phyloP scores from a whole-genome alignment of 2,329 filamentous ascomycete genomes.

The Penicillium decumbens region DNA sequence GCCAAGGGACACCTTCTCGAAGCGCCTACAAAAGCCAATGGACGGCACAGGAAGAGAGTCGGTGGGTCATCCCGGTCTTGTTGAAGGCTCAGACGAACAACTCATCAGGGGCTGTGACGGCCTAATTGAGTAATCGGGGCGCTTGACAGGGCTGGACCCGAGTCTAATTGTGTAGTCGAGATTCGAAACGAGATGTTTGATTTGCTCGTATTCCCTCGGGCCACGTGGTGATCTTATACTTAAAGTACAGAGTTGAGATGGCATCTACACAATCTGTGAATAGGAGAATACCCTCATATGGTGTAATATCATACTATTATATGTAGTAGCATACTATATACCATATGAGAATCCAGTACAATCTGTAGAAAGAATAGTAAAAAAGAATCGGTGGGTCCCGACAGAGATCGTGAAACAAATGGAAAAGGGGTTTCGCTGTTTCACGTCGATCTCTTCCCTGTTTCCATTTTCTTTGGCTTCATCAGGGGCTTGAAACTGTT shows the following conservation, averaged over 20 bases:
- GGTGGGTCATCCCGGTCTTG: neutral
- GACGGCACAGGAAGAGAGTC: neutral
- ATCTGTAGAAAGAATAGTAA: too few relatives aligned
- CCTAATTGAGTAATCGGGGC: neutral
- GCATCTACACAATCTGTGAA: too few relatives aligned
- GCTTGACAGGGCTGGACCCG: neutral
- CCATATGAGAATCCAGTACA: too few relatives aligned
- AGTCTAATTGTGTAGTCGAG: neutral
- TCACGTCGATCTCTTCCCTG: conserved; percentile 26
- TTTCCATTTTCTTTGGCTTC: conserved; percentile 16
- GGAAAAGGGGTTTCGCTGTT: conserved; percentile 16
- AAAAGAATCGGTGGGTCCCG: conserved; percentile 5
- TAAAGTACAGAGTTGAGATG: too few relatives aligned
- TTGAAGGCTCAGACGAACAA: neutral
- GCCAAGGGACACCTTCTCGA: too few relatives aligned
- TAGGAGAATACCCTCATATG: too few relatives aligned
- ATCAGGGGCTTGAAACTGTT: neutral
- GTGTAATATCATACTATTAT: too few relatives aligned
- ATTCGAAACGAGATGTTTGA: neutral
- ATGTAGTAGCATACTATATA: too few relatives aligned
- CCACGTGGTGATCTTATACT: too few relatives aligned
- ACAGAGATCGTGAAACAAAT: conserved; percentile 1
- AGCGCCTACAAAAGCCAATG: neutral
- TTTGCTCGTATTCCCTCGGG: too few relatives aligned
- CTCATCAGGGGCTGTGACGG: neutral